These are phyloP conservation scores for Jacaranda copaia DNA, from an alignment of 257 asterid species.

Conservation along the genomic window DNA sequence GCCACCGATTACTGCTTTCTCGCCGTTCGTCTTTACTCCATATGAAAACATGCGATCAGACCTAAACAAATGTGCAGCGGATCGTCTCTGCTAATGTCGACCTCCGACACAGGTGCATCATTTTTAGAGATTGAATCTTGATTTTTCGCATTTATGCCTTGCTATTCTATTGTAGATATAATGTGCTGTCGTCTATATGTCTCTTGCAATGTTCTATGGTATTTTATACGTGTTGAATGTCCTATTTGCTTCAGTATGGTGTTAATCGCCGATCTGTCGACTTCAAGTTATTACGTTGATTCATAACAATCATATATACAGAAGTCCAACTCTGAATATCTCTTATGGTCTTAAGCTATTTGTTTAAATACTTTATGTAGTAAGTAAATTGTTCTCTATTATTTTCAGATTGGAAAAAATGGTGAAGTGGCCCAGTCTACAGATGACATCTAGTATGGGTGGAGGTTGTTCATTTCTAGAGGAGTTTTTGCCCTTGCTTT, in stretches of 20 bases:
- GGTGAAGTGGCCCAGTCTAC: neutral
- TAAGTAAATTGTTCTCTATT: neutral
- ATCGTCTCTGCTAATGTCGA: constrained; percentile 8
- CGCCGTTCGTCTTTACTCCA: neutral
- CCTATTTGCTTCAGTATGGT: neutral
- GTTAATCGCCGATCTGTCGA: constrained; percentile 21
- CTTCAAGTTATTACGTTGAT: neutral
- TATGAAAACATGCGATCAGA: neutral
- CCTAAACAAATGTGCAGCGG: neutral
- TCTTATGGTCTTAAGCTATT: neutral
- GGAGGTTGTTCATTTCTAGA: neutral
- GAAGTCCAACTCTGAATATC: neutral
- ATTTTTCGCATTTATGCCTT: neutral
- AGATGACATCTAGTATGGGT: neutral
- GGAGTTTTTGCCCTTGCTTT: neutral
- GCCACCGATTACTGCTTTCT: neutral
- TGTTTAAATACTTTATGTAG: neutral
- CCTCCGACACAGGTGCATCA: constrained; percentile 16
- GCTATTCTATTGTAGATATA: neutral
- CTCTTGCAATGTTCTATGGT: neutral
- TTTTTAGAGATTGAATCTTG: constrained; percentile 17
- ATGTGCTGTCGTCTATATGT: neutral
- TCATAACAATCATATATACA: neutral
- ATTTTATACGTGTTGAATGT: neutral
- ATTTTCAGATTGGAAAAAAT: neutral